Evolutionary conservation across 1,139 yeast species (phyloP), one percentile per base, ranked within the genome.

Genomic region (Diutina siamensis): DNA sequence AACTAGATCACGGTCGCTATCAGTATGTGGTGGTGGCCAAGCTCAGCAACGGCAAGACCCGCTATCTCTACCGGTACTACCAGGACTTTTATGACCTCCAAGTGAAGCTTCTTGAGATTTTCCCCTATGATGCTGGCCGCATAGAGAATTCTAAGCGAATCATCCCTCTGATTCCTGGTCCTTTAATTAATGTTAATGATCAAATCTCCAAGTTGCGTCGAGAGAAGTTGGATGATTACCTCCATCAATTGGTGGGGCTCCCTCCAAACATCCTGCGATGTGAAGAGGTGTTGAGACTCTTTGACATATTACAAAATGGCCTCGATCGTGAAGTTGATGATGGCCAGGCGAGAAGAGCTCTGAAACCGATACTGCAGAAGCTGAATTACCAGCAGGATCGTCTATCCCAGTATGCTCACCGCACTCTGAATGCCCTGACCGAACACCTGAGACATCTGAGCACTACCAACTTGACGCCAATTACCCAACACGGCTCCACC

Each of bases 11-110:
- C 50, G 95, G 94, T 15, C 75, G 95, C 51, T 92, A 87, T 63
- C 94, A 95, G 84, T 92, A 85, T 62, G 72, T 86, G 49, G 78
- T 92, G 2, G 71, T 76, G 35, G 88, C 86, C 35, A 73, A 76
- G 48, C 65, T 88, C 52, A 74, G 82, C 34, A 80, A 81, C 57
- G 94, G 94, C 9, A 71, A 74, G 48, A 64, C 66, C 35, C 73
- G 97, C 50, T 76, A 80, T 50, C 68, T 94, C 52, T 88, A 94
- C 62, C 75, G 98, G 52, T 89, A 77, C 63, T 94, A 94, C 62
- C 97, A 92, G 61, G 98, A 94, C 64, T 94, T 94, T 60, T 92
- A 89, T 62, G 96, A 92, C 62, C 76, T 89, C 58, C 98, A 94
- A 61, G 92, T 89, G 46, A 78, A 75, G 51, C 68, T 94, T 45